A percentile compares a stretch with the other conserved stretches of the same genome.
Evolutionary conservation across 495 filamentous ascomycete genomes (phyloP).

Genomic region (Penicillium tannophilum): DNA sequence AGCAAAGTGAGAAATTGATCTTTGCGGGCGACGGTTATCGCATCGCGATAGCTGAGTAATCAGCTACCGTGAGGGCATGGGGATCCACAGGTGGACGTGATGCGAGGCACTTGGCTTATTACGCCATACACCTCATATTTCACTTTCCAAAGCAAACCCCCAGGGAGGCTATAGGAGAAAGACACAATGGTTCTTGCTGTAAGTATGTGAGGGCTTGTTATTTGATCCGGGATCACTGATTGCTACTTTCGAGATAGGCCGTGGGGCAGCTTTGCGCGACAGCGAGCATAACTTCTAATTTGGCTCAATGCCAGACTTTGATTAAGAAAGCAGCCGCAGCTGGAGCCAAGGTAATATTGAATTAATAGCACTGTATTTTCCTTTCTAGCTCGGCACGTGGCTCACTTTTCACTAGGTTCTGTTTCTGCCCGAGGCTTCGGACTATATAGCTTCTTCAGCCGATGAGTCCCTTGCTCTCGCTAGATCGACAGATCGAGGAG

Average conservation of each 20-base stretch:
- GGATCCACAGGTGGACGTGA: constrained; percentile 4
- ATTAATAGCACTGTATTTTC: neutral
- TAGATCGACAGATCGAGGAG: constrained; percentile 52
- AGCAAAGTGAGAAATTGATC: constrained; percentile 23
- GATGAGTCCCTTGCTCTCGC: constrained; percentile 69
- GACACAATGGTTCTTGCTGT: constrained; percentile 41
- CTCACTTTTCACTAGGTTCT: constrained; percentile 58
- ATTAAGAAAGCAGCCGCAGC: constrained; percentile 71
- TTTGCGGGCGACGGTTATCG: constrained; percentile 30
- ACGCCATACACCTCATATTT: constrained; percentile 1
- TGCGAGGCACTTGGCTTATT: constrained; percentile 2
- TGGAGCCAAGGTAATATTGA: constrained; percentile 67
- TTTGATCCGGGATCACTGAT: neutral
- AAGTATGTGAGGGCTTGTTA: constrained; percentile 12
- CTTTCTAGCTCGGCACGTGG: neutral
- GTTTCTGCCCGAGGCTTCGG: constrained; percentile 89
- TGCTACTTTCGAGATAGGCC: constrained; percentile 54
- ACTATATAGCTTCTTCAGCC: constrained; percentile 75
- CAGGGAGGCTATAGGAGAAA: neutral
- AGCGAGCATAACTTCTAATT: constrained; percentile 74
- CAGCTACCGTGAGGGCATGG: constrained; percentile 6
- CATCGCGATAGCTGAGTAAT: constrained; percentile 32
- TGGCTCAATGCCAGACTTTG: constrained; percentile 70
- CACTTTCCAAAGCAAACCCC: neutral
- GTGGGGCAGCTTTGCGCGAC: constrained; percentile 88